Evolutionary conservation across 495 filamentous ascomycete genomes (phyloP).

Genomic region (Xanthoparmelia taractica): DNA sequence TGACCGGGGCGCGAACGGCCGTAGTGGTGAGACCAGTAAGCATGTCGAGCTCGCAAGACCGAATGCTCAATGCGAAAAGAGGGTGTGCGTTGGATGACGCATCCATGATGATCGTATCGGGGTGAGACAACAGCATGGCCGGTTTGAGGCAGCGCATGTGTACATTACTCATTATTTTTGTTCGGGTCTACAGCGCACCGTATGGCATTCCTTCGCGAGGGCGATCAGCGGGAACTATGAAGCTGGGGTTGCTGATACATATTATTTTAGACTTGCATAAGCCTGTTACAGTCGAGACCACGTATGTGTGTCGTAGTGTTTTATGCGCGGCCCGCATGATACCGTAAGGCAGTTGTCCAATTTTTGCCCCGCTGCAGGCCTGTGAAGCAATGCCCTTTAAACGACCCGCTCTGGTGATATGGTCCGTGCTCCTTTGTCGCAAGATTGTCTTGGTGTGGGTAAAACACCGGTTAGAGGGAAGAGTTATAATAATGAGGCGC

Average conservation of each 20-base stretch:
- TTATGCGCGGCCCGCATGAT: constrained; percentile 11
- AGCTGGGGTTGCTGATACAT: constrained; percentile 9
- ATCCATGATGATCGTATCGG: constrained; percentile 11
- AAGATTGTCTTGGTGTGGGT: constrained; percentile 1
- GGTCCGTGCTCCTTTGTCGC: constrained; percentile 15
- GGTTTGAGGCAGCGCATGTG: constrained; percentile 5
- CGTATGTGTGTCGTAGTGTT: not conserved
- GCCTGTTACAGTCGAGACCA: constrained; percentile 10
- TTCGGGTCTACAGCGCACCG: constrained; percentile 1
- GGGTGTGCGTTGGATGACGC: constrained; percentile 18
- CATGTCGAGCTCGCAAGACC: constrained; percentile 4
- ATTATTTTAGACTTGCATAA: not conserved
- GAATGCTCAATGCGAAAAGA: constrained; percentile 10
- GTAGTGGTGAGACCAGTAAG: constrained; percentile 6
- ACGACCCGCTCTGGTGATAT: not conserved
- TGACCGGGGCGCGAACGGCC: constrained; percentile 11
- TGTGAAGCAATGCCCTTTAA: not conserved
- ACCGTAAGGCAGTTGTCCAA: not conserved
- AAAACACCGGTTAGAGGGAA: constrained; percentile 3
- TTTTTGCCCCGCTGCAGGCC: not conserved
- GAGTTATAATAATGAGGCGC: constrained; percentile 15
- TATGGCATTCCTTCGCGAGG: constrained; percentile 14
- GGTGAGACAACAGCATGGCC: constrained; percentile 2
- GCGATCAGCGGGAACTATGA: constrained; percentile 14
- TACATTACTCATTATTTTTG: not conserved